phyloP scores from a whole-genome alignment of 352 stramenopile species.

The Phytophthora rubi region DNA sequence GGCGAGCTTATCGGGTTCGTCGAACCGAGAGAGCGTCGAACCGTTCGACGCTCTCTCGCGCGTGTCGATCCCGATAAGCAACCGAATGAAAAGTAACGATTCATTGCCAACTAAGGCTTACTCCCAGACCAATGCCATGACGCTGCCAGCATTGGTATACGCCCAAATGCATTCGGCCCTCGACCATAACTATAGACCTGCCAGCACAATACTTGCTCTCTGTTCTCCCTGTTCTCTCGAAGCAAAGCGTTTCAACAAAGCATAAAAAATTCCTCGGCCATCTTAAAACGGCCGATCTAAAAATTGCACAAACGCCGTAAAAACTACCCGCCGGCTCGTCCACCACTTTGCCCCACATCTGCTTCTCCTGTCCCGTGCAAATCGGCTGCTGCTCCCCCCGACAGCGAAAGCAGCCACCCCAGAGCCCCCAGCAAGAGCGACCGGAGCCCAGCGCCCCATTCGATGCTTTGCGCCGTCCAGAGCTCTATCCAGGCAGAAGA shows the following conservation, averaged over 20 bases:
- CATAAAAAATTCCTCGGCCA: neutral
- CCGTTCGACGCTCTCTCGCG: neutral
- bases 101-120: neutral
- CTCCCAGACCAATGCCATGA: too few relatives aligned
- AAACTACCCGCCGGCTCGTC: conserved; percentile 9
- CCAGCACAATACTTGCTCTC: neutral
- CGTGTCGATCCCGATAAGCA: neutral
- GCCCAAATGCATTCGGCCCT: too few relatives aligned
- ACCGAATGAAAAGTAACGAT: neutral
- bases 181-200: neutral
- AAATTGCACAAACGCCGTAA: conserved; percentile 13
- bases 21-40: too few relatives aligned
- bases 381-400: conserved; percentile 3
- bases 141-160: too few relatives aligned
- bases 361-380: conserved; percentile 11
- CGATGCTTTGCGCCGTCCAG: conserved; percentile 41
- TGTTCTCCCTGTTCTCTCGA: neutral
- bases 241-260: conserved; percentile 14
- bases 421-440: conserved; percentile 3
- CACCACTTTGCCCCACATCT: conserved; percentile 21
- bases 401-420: conserved; percentile 11
- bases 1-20: conserved; percentile 1
- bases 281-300: neutral
- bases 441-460: conserved; percentile 30
- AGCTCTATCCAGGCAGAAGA: conserved; percentile 44